phyloP scores from a whole-genome alignment of 768 basidiomycete species.

The Pleurotus djamor region DNA sequence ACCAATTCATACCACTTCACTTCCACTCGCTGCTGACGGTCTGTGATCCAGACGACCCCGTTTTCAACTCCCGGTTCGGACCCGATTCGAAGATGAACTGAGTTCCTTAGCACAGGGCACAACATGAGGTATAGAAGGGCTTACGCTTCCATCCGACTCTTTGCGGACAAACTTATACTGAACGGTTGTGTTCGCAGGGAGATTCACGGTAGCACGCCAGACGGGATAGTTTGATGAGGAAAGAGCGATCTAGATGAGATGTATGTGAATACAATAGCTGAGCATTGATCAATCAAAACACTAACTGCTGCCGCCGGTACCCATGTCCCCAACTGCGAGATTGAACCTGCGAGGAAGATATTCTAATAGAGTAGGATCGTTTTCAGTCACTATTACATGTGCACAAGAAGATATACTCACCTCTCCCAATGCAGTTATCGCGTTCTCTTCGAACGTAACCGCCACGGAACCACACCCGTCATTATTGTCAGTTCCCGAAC shows the following conservation, averaged over 20 bases:
- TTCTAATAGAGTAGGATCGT: constrained; percentile 33
- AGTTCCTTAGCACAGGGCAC: not conserved
- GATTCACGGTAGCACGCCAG: constrained; percentile 48
- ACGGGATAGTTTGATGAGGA: constrained; percentile 51
- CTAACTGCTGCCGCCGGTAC: constrained; percentile 42
- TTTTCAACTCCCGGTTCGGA: constrained; percentile 50
- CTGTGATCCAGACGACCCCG: constrained; percentile 35
- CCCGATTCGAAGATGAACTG: constrained; percentile 63
- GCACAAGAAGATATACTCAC: constrained; percentile 22
- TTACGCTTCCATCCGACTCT: constrained; percentile 44
- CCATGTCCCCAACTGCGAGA: constrained; percentile 56
- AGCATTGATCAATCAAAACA: not conserved
- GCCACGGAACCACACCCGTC: constrained; percentile 22
- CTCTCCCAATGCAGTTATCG: constrained; percentile 57
- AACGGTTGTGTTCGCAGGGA: constrained; percentile 49
- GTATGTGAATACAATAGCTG: no score
- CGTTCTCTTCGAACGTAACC: constrained; percentile 53
- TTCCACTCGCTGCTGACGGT: constrained; percentile 43
- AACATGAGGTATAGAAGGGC: constrained; percentile 12
- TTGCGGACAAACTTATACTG: constrained; percentile 64
- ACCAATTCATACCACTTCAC: constrained; percentile 12
- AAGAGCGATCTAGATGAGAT: constrained; percentile 40
- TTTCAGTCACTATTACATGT: not conserved
- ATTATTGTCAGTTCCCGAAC: constrained; percentile 13
- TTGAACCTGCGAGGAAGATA: constrained; percentile 57